Percentiles rank a stretch among this genome's conserved stretches.
Evolutionary conservation across 1,284 basidiomycete species (phyloP).

Genomic region (Gymnopus androsaceus): DNA sequence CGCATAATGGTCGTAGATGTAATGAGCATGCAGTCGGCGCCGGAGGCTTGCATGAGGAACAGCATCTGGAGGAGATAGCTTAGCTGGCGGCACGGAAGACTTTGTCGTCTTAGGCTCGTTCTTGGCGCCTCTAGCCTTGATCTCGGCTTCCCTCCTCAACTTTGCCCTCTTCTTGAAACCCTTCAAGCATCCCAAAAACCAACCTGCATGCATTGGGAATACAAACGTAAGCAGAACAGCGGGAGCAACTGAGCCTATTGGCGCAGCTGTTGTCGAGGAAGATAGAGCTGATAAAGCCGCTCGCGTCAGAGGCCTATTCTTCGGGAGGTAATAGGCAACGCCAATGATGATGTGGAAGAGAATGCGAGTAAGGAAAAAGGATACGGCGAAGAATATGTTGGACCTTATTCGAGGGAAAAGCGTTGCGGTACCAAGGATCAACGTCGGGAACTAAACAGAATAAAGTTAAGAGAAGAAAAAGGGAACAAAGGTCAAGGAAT

Average conservation of each 20-base stretch:
- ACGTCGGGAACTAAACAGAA: slow-evolving; percentile 51
- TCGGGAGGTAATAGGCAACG: slow-evolving; percentile 34
- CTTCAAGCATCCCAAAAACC: slow-evolving; percentile 55
- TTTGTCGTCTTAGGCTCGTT: too few species aligned
- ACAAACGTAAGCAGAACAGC: slow-evolving; percentile 41
- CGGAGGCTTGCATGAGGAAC: background rate
- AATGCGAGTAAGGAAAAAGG: slow-evolving; percentile 60
- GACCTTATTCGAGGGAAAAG: slow-evolving; percentile 48
- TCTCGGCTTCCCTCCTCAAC: background rate
- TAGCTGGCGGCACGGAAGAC: background rate
- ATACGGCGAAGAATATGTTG: slow-evolving; percentile 51
- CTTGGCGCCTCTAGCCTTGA: background rate
- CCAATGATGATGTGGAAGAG: slow-evolving; percentile 46
- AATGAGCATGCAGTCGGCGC: background rate
- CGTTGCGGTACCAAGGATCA: slow-evolving; percentile 51
- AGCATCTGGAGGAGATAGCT: background rate
- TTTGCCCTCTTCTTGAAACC: slow-evolving; percentile 47
- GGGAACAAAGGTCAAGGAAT: slow-evolving; percentile 26
- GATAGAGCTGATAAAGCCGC: background rate
- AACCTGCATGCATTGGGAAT: slow-evolving; percentile 52
- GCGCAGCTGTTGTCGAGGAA: background rate
- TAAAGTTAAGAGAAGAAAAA: slow-evolving; percentile 23
- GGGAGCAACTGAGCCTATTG: slow-evolving; percentile 40
- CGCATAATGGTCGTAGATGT: background rate
- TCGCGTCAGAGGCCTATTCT: slow-evolving; percentile 30